Evolutionary conservation across 257 asterid species (phyloP), one percentile per base, ranked within the genome.

Genomic region (Solanum habrochaites): DNA sequence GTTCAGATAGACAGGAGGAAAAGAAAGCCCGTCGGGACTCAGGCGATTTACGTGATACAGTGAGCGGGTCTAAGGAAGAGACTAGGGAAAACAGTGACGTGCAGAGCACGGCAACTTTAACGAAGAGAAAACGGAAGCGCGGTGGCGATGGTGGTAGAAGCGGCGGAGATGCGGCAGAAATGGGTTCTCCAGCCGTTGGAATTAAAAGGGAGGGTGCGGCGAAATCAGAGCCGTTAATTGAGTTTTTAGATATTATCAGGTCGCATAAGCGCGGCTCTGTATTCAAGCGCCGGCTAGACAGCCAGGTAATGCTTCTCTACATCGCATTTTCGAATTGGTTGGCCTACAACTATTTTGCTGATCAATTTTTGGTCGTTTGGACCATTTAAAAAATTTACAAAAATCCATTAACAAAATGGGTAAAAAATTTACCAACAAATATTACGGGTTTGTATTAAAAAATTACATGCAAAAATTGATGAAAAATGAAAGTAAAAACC

Each of bases 261-360:
- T 82, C 92, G 67, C 90, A 90, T 35, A 83, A 90, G 42, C 88
- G 88, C 85, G 91, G 91, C 84, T 78, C 85, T 84, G 45, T 88
- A 52, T 91, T 91, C 89, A 85, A 91, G 86, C 89, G 92, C 82
- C 91, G 92, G 91, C 93, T 90, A 23, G 88, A 84, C 37, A 87
- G 82, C 87, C 93, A 91, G 93, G 93, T 91, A 91, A 90, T 49
- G 56, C 66, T 88, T 90, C 88, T 32, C 52, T 88, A 56, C 89
- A 86, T 90, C 77, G 85, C 89, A 74, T 60, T 86, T 82, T 21
- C 15, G 42, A 27, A 81, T 87, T 32, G 47, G 27, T 27, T n/a
- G 23, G 37, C 43, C 72, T 77, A 43, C 71, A 45, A 85, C 88
- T 73, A 35, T 67, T 75, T 40, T 25, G 83, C 69, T 70, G 43